Evolutionary conservation across 2,329 filamentous ascomycete genomes (phyloP).

Genomic region (Chrysoporthe puriensis): DNA sequence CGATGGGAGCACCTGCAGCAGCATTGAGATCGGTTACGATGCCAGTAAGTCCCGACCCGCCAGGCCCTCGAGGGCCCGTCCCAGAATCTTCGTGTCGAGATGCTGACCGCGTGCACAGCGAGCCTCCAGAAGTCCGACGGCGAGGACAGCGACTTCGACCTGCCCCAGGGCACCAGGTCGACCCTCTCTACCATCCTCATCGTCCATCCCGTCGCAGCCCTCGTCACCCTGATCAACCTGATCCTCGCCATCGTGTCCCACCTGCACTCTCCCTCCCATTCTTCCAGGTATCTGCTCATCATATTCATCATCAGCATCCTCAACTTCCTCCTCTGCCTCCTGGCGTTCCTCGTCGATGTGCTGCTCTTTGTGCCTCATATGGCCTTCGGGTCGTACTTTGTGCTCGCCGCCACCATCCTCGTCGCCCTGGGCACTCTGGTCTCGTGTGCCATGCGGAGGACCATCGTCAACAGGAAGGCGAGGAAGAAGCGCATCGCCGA

Average conservation of each 20-base stretch:
- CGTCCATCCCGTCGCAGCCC: slow-evolving; percentile 86
- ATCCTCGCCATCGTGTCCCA: slow-evolving; percentile 80
- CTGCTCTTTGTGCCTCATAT: slow-evolving; percentile 93
- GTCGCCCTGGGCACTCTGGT: slow-evolving; percentile 82
- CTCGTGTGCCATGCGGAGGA: slow-evolving; percentile 92
- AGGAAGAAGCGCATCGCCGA: slow-evolving; percentile 88
- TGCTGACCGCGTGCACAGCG: slow-evolving; percentile 1
- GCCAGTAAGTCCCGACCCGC: slow-evolving; percentile 62
- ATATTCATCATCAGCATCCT: slow-evolving; percentile 86
- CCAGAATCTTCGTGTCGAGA: background rate
- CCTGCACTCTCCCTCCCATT: slow-evolving; percentile 86
- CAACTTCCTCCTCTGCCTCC: slow-evolving; percentile 78
- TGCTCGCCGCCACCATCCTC: slow-evolving; percentile 84
- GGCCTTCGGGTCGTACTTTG: slow-evolving; percentile 92
- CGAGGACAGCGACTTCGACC: slow-evolving; percentile 54
- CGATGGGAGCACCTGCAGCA: slow-evolving; percentile 66
- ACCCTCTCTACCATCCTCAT: slow-evolving; percentile 87
- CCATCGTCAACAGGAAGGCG: slow-evolving; percentile 89
- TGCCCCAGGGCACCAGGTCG: slow-evolving; percentile 55
- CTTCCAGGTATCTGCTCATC: slow-evolving; percentile 81
- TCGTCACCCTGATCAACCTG: slow-evolving; percentile 84
- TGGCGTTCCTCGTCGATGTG: slow-evolving; percentile 92
- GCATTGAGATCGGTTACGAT: slow-evolving; percentile 82
- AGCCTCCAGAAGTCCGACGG: slow-evolving; percentile 11
- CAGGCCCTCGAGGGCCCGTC: no score